Conservation (phyloP, 257 asterid species). For the Solanum rostratum region DNA sequence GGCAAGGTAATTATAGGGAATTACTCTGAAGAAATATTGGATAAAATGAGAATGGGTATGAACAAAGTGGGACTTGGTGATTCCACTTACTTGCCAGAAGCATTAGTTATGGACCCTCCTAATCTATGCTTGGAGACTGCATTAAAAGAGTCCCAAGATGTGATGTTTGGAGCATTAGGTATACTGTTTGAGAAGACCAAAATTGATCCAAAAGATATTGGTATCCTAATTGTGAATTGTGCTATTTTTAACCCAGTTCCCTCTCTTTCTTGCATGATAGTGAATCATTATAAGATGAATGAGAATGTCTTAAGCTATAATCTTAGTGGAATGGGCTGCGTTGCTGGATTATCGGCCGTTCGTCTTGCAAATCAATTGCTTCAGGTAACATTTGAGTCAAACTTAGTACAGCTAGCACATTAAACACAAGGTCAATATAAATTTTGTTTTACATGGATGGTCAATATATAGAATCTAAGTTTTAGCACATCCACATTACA, state of each 20-base stretch:
- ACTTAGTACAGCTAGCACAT: not conserved
- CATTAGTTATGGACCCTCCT: conserved; percentile 14
- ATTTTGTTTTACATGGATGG: no score
- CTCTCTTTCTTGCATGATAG: conserved; percentile 31
- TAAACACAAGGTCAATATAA: no score
- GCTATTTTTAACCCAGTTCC: conserved; percentile 37
- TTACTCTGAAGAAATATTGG: not conserved
- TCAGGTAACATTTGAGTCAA: not conserved
- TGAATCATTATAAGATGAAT: conserved; percentile 24
- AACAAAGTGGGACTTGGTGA: conserved; percentile 43
- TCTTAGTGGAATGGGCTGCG: conserved; percentile 41
- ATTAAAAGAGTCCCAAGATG: conserved; percentile 26
- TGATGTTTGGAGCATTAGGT: conserved; percentile 30
- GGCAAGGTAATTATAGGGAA: not conserved
- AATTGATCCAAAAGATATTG: conserved; percentile 19
- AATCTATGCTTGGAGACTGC: conserved; percentile 21
- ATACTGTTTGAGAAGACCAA: conserved; percentile 16
- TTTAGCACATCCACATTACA: not conserved
- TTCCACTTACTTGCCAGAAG: conserved; percentile 23
- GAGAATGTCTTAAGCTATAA: conserved; percentile 27
- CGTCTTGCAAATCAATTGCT: conserved; percentile 36
- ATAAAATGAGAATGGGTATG: conserved; percentile 13
- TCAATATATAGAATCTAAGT: not conserved
- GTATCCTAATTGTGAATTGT: conserved; percentile 35
- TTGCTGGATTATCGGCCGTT: conserved; percentile 33